Evolutionary conservation across 2,329 filamentous ascomycete genomes (phyloP), one percentile per base, ranked within the genome.

Genomic region (Hawksworthiomyces lignivorus): DNA sequence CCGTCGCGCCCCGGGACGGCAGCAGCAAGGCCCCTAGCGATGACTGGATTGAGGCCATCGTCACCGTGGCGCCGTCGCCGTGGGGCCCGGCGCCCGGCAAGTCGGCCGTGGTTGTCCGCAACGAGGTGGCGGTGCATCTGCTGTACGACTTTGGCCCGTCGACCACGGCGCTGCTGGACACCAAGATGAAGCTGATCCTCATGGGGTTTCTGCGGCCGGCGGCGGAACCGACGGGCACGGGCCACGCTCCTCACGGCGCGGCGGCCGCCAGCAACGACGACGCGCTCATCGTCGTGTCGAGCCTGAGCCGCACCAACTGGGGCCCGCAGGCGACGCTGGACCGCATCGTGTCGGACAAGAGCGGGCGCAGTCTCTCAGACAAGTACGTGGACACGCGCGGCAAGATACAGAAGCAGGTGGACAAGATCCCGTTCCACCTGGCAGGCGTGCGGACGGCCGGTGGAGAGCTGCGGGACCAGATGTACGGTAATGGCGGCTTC

Each of bases 21-120:
- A 29, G 3, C 15, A 17, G 11, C 4, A 18, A 5, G 9, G 17
- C 7, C 3, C 28, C 22, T 11, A 59, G 64, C 4, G 55, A 56
- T 4, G 62, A 68, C 24, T 85, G 81, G 81, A 65, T 72, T 46
- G 72, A 79, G 50, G 67, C 70, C 4, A 62, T 84, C 10, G 67
- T 84, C 36, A 73, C 70, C 0, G 65, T 80, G 15, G 69, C 69
- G 0, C 72, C 75, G 0, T 62, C 69, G 1, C 65, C 69, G 1
- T 63, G 72, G 24, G 60, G 65, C 7, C 20, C 22, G 0, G 62
- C 62, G 8, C 24, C 36, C 9, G 4, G 15, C 30, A n/a, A 4
- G 0, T 62, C 80, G 0, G 67, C 71, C 0, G 44, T 52, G 15
- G 49, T 48, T 12, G n/a, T 31, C 8, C 45, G 43, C 20, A 47